phyloP scores from a whole-genome alignment of 2,329 filamentous ascomycete species.

The Neodidymelliopsis sp. region DNA sequence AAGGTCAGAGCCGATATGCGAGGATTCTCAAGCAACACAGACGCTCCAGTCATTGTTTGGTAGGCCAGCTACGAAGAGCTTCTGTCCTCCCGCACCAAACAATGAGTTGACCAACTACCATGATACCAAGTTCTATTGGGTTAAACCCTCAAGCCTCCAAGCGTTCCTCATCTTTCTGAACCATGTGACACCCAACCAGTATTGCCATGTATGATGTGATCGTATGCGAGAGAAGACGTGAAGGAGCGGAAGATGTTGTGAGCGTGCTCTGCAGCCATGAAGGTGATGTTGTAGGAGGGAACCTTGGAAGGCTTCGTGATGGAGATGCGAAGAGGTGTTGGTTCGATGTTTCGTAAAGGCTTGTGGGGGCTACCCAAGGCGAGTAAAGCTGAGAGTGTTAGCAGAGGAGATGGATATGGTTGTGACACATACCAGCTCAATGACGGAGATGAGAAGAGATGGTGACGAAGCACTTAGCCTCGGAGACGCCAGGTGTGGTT shows the following conservation, averaged over 20 bases:
- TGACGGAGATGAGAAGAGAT: neutral
- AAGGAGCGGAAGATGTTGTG: neutral
- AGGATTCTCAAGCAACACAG: conserved; percentile 8
- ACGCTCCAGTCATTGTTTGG: conserved; percentile 7
- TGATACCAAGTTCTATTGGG: conserved; percentile 5
- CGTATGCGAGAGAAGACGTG: neutral
- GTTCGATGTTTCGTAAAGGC: neutral
- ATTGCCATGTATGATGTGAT: neutral
- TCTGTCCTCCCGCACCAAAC: conserved; percentile 9
- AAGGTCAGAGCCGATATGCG: conserved; percentile 6
- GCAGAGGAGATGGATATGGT: neutral
- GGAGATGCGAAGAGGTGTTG: neutral
- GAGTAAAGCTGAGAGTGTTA: conserved; percentile 6
- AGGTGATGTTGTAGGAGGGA: neutral
- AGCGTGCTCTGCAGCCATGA: conserved; percentile 1
- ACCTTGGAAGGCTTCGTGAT: neutral
- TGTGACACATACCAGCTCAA: conserved; percentile 3
- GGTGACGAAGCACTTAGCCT: too few species aligned
- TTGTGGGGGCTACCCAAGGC: neutral
- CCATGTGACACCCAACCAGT: conserved; percentile 11
- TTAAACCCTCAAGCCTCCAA: conserved; percentile 4
- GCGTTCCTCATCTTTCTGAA: conserved; percentile 16
- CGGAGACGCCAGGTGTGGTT: neutral
- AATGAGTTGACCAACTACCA: conserved; percentile 4
- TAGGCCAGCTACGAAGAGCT: conserved; percentile 7